Percentiles rank a stretch among this genome's conserved stretches.
Conservation (phyloP, 352 stramenopile genomes). For the Labyrinthula sp. region DNA sequence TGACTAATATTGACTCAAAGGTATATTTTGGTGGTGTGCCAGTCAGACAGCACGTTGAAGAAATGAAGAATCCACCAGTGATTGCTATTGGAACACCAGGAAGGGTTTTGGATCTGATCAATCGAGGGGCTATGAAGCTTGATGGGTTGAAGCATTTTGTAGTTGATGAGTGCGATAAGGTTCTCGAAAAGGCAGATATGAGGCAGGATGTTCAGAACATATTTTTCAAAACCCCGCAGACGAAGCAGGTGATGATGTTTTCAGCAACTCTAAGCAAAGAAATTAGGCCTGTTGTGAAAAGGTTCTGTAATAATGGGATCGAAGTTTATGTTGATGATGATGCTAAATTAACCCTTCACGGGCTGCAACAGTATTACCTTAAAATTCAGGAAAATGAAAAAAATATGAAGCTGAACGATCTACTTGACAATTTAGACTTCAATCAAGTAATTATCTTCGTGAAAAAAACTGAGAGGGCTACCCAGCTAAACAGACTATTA, state of each 20-base stretch:
- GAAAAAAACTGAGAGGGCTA: constrained; percentile 82
- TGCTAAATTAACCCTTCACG: constrained; percentile 97
- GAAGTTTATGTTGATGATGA: constrained; percentile 99
- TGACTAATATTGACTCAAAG: constrained; percentile 75
- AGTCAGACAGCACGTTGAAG: constrained; percentile 38
- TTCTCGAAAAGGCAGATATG: constrained; percentile 98
- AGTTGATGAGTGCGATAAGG: constrained; percentile 98
- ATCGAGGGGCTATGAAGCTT: constrained; percentile 40
- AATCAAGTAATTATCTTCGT: constrained; percentile 82
- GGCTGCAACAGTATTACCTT: constrained; percentile 98
- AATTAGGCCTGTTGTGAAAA: constrained; percentile 92
- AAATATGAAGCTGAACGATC: constrained; percentile 97
- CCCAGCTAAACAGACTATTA: constrained; percentile 88
- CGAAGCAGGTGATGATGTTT: constrained; percentile 99
- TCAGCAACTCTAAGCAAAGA: constrained; percentile 96
- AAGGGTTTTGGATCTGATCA: constrained; percentile 44
- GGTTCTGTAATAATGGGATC: constrained; percentile 66
- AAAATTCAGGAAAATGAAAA: constrained; percentile 96
- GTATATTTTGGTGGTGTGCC: constrained; percentile 38
- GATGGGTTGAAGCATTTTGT: constrained; percentile 99
- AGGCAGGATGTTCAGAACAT: constrained; percentile 95
- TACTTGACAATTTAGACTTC: constrained; percentile 97
- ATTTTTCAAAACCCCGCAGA: constrained; percentile 90
- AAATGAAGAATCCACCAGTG: constrained; percentile 70
- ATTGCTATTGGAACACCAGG: constrained; percentile 95